Evolutionary conservation across 768 basidiomycete species (phyloP), one percentile per base, ranked within the genome.

Genomic region (Lyophyllum semitale): DNA sequence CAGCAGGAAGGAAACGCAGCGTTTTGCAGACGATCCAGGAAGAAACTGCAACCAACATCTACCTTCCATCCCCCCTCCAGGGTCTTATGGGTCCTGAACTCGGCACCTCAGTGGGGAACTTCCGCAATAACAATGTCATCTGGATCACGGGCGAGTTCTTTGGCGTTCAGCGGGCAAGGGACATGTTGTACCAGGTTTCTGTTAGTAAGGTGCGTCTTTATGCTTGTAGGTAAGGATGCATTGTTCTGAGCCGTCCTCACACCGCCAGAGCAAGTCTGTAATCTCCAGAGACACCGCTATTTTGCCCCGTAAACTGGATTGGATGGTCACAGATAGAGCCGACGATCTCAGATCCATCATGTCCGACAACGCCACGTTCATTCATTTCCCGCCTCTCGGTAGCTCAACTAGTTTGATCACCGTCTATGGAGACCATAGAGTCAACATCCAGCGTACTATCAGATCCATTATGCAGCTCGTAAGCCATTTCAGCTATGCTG

Each of bases 111-210:
- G 76, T 77, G 37, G 65, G 71, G 37, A 71, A 76, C 26, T 73
- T 79, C 74, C 82, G 87, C 65, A 84, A 83, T 54, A 79, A 78
- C 55, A 93, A 92, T 67, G 74, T 88, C 20, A 89, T 98, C 57
- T 99, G 92, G 89, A 95, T 99, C 63, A 98, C 96, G 0, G 96
- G 96, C 38, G 96, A 98, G 71, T 97, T 96, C 68, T 96, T 98
- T 59, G 92, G 92, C 17, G 95, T 98, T 11, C 93, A 96, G 68
- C 77, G 96, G 48, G 96, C 96, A 11, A 81, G 92, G 59, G 96
- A 98, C 66, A 98, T 97, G 95, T 74, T 99, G 9, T 88, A 87
- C 70, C 90, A 95, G 68, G 78, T 93, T 18, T 91, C 95, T 6
- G 75, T 87, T 53, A 88, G 82, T 66, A 98, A 98, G 84, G 95